Evolutionary conservation across 176 grass and related monocot species (phyloP), one percentile per base, ranked within the genome.

Genomic region (Carex scoparia): DNA sequence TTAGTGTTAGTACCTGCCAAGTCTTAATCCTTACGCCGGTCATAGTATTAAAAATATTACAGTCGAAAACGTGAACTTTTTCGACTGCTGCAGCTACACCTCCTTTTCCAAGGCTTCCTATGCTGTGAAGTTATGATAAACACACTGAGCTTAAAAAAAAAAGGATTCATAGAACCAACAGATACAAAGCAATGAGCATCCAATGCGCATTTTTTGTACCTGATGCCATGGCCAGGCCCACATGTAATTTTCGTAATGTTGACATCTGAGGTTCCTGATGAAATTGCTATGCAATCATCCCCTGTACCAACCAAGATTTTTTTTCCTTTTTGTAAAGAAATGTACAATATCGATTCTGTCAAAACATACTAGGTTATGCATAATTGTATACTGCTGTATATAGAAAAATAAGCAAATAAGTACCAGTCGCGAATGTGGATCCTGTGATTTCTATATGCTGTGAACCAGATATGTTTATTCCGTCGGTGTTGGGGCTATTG

Each of bases 401-500:
- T 2, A 16, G 10, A 80, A 42, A 61, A 54, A 3, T 15, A 80
- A 13, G 11, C 44, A 68, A 68, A 86, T 23, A 57, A 1, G 19
- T 87, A 97, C 94, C 94, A 12, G 84, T 86, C 78, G 79, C 38
- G 57, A 97, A 89, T 9, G 0, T 44, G 14, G 68, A 92, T 19
- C n/a, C n/a, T 3, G 86, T 85, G 55, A 97, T 86, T 10, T 55
- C 3, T 14, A 94, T 89, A 23, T 89, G 18, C 64, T 81, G 19
- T 0, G 86, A 91, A 0, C 0, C 2, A 4, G 79, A 38, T 65
- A 97, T 76, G 81, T 59, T 86, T 18, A 97, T 92, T 19, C 94
- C 90, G 4, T 97, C 94, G 0, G 94, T 97, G 80, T 97, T 97
- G 27, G 88, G 90, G 84, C 94, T 97, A 16, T 94, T 72, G 4